These are phyloP conservation scores for Alternaria arborescens DNA, from an alignment of 2,329 filamentous ascomycete genomes.

Conservation along the genomic window DNA sequence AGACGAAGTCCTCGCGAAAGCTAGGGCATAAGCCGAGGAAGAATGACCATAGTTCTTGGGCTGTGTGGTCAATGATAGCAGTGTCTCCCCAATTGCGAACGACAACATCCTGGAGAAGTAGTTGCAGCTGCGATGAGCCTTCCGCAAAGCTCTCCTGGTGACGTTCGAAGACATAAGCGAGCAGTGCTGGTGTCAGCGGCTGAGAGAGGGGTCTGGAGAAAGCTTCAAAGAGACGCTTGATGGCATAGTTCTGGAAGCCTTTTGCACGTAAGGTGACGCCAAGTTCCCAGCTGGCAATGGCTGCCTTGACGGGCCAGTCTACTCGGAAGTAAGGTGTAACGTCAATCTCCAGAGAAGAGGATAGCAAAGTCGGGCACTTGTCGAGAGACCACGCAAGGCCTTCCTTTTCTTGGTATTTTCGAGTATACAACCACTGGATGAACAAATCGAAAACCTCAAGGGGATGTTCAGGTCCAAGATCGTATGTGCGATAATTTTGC, in stretches of 20 bases:
- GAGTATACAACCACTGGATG: background rate
- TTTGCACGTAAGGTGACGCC: background rate
- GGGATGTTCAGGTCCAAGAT: background rate
- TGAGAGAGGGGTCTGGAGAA: background rate
- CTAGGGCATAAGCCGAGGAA: background rate
- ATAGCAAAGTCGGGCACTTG: background rate
- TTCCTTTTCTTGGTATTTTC: background rate
- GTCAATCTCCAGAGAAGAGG: background rate
- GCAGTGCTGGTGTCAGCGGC: no score
- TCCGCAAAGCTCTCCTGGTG: background rate
- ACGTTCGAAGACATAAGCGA: rapidly evolving
- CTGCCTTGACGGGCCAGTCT: background rate
- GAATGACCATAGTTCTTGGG: background rate
- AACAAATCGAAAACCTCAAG: background rate
- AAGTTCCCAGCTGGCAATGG: background rate
- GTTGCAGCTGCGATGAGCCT: background rate
- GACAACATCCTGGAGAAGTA: background rate
- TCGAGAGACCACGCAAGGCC: background rate
- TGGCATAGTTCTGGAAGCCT: background rate
- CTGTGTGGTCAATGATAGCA: background rate
- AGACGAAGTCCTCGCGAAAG: background rate
- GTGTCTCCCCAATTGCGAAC: background rate
- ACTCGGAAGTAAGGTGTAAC: background rate
- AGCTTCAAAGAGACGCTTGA: background rate
- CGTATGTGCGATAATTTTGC: background rate